Base-by-base conservation (phyloP, 1,139 yeast genomes). In the Diutina rugosa region DNA sequence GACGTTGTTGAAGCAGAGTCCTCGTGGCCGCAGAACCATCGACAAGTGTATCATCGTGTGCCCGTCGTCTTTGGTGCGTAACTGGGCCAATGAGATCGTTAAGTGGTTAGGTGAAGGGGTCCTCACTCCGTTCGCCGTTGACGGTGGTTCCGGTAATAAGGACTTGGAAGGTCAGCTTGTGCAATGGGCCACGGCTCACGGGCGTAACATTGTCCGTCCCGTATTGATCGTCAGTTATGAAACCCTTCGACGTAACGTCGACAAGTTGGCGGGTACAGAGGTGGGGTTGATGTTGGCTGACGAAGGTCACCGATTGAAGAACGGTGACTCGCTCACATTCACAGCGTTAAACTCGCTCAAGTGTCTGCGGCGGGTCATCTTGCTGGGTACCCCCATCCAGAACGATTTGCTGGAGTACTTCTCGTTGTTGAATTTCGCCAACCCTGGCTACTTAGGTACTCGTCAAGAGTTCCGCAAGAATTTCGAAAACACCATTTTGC, bases 311-410 rank as follows among this genome's bases (percentile, higher is more conserved):
- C 76, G 99, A 59, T 76, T 93, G 63, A 93, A 93, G 65, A 93
- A 95, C 67, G 96, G 97, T 30, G 99, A 93, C 46, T 90, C 97
- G 0, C 79, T 87, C 58, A 95, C 99, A 0, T 93, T 91, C 64
- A 89, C 91, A 0, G 90, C 98, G 0, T 75, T 93, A 56, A 87
- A 90, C 66, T 82, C 93, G 14, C 77, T 93, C 56, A 82, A 85
- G 56, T 93, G 96, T 67, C 84, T 85, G 56, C 76, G 99, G 64
- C 79, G 99, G 61, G 97, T 93, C 9, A 93, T 93, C 61, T 72
- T 93, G 45, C 90, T 97, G 0, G 99, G 99, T 55, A 93, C 99
- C 0, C 99, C 99, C 0, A 93, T 93, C 61, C 99, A 93, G 68
- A 93, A 93, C 66, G 99, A 95, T 72, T 75, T 93, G 52, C 87